Evolutionary conservation across 2,329 filamentous ascomycete species (phyloP).

Genomic region (Elsinoe perseae): DNA sequence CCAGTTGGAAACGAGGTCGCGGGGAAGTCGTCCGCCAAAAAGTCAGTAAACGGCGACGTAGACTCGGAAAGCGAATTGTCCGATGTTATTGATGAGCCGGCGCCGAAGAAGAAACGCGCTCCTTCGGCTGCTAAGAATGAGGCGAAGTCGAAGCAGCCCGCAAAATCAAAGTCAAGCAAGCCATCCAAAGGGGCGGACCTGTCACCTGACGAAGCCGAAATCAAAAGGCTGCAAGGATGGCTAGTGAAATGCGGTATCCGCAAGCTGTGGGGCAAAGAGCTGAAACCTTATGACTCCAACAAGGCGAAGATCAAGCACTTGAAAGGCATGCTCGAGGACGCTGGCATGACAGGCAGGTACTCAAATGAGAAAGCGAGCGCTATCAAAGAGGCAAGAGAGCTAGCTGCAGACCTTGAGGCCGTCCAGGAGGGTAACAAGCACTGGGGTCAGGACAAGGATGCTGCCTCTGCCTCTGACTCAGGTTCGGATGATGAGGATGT

Average conservation of each 20-base stretch:
- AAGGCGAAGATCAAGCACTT: slow-evolving; percentile 79
- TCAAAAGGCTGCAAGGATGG: slow-evolving; percentile 81
- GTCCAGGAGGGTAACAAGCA: slow-evolving; percentile 72
- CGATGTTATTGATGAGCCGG: slow-evolving; percentile 68
- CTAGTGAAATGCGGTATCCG: slow-evolving; percentile 84
- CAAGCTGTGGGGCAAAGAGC: slow-evolving; percentile 82
- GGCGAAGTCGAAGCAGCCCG: slow-evolving; percentile 34
- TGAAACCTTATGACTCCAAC: slow-evolving; percentile 64
- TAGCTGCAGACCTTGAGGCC: slow-evolving; percentile 73
- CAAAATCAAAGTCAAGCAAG: slow-evolving; percentile 30
- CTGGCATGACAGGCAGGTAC: slow-evolving; percentile 83
- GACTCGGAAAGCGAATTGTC: slow-evolving; percentile 57
- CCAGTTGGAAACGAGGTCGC: slow-evolving; percentile 10
- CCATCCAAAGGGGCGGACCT: slow-evolving; percentile 30
- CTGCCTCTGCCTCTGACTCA: slow-evolving; percentile 16
- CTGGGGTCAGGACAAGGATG: slow-evolving; percentile 53
- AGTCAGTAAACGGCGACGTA: slow-evolving; percentile 14
- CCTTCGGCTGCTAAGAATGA: slow-evolving; percentile 27
- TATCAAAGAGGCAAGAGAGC: slow-evolving; percentile 80
- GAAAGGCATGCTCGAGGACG: slow-evolving; percentile 66
- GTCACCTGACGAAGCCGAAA: slow-evolving; percentile 64
- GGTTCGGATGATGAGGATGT: slow-evolving; percentile 23
- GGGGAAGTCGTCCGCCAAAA: slow-evolving; percentile 14
- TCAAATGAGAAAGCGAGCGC: slow-evolving; percentile 74
- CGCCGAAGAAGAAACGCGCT: slow-evolving; percentile 44